Evolutionary conservation across 129 eudicot species (phyloP).

Genomic region (Saposhnikovia divaricata): DNA sequence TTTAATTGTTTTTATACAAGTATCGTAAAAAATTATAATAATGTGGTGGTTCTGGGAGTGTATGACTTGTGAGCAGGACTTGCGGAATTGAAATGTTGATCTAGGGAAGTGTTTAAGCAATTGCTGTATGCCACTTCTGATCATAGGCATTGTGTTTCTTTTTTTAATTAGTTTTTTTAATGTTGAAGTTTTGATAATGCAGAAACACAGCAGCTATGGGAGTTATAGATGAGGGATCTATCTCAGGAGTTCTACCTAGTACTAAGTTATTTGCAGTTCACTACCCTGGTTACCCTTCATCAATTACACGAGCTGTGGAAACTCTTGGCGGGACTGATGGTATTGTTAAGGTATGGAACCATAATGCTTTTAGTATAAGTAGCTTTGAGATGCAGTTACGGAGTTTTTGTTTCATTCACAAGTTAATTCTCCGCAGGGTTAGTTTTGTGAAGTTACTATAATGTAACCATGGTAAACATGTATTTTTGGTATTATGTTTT

Average conservation of each 20-base stretch:
- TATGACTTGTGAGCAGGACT: neutral
- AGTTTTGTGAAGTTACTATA: neutral
- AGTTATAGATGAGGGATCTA: conserved; percentile 51
- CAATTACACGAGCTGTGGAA: conserved; percentile 60
- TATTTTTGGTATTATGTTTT: neutral
- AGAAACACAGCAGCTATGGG: conserved; percentile 39
- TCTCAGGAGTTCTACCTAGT: conserved; percentile 58
- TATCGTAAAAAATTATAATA: no score
- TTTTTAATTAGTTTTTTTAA: neutral
- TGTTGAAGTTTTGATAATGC: neutral
- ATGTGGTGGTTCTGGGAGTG: no score
- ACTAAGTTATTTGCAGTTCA: conserved; percentile 56
- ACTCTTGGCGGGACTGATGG: conserved; percentile 77
- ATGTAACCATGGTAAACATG: neutral
- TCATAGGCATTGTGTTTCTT: neutral
- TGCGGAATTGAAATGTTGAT: neutral
- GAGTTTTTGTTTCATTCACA: neutral
- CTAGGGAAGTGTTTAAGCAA: no score
- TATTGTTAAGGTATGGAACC: conserved; percentile 52
- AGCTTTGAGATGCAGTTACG: neutral
- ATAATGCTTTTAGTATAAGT: neutral
- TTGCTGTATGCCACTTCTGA: neutral
- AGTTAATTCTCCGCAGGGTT: neutral
- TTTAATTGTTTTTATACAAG: no score
- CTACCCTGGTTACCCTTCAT: conserved; percentile 91